Evolutionary conservation across 345 rosid genomes (phyloP).

Genomic region (Syzygium oleosum): DNA sequence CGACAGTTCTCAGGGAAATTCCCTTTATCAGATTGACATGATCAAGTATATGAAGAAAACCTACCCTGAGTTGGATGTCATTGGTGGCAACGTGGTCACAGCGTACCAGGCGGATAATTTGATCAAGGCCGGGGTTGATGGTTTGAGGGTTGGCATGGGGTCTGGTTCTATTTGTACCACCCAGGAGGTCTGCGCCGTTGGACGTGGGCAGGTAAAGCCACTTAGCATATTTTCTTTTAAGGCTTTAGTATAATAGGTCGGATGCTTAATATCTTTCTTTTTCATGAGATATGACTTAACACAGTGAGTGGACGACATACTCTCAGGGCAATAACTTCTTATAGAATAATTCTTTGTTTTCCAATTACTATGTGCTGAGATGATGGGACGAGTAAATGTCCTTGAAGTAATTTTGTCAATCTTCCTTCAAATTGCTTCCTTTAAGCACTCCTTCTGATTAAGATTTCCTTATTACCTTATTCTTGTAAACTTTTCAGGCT

Average conservation of each 20-base stretch:
- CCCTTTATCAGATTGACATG: conserved; percentile 83
- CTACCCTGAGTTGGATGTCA: conserved; percentile 72
- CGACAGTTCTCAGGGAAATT: conserved; percentile 95
- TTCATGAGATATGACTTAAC: background rate
- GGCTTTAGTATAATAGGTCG: background rate
- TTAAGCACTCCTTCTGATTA: background rate
- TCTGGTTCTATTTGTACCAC: conserved; percentile 97
- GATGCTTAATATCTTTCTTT: background rate
- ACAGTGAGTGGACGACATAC: background rate
- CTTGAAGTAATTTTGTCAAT: background rate
- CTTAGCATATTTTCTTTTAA: background rate
- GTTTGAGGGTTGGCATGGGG: conserved; percentile 88
- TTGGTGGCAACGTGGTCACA: conserved; percentile 93
- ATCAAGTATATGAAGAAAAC: conserved; percentile 54
- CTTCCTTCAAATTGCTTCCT: background rate
- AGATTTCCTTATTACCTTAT: background rate
- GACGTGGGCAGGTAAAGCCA: conserved; percentile 77
- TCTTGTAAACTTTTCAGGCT: conserved; percentile 39
- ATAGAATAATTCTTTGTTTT: background rate
- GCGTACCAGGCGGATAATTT: conserved; percentile 76
- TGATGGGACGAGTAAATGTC: background rate
- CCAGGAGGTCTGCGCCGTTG: conserved; percentile 95
- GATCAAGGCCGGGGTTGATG: conserved; percentile 80
- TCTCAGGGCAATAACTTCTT: background rate
- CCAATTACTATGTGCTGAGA: background rate